Conservation (phyloP, 306 rosid species). For the Lathyrus sativus region DNA sequence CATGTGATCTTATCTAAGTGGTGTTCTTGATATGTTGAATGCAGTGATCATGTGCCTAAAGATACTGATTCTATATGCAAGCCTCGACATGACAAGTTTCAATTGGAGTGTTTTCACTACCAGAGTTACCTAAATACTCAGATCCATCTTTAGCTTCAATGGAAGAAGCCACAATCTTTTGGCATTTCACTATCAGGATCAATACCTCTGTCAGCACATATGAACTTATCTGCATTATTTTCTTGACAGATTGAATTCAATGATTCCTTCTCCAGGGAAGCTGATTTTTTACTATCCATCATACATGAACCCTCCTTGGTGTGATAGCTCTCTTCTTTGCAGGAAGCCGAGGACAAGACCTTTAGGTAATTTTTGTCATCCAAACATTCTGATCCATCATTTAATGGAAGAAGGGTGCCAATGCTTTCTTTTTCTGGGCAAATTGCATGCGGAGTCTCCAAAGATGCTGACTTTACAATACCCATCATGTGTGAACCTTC, state of each 20-base stretch:
- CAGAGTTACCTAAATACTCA: slow-evolving; percentile 23
- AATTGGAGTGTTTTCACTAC: slow-evolving; percentile 35
- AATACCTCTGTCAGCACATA: slow-evolving; percentile 13
- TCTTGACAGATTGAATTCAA: slow-evolving; percentile 32
- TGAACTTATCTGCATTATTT: slow-evolving; percentile 21
- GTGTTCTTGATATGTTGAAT: slow-evolving; percentile 22
- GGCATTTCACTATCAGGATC: background rate
- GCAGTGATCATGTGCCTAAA: slow-evolving; percentile 24
- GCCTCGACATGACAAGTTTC: slow-evolving; percentile 29
- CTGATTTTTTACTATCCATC: slow-evolving; percentile 11
- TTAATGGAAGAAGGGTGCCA: background rate
- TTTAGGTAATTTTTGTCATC: background rate
- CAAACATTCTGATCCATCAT: background rate
- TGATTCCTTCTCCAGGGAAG: slow-evolving; percentile 1
- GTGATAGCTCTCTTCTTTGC: background rate
- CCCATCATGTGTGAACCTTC: background rate
- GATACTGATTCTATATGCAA: background rate
- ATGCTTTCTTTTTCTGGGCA: background rate
- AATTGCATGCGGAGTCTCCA: background rate
- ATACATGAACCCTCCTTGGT: background rate
- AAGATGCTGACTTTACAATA: background rate
- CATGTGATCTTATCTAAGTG: slow-evolving; percentile 15
- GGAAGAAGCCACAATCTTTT: background rate
- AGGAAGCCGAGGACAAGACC: background rate
- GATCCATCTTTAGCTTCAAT: slow-evolving; percentile 37